Evolutionary conservation across 2,329 filamentous ascomycete species (phyloP), one percentile per base, ranked within the genome.

Genomic region (Fusarium lyarnte): DNA sequence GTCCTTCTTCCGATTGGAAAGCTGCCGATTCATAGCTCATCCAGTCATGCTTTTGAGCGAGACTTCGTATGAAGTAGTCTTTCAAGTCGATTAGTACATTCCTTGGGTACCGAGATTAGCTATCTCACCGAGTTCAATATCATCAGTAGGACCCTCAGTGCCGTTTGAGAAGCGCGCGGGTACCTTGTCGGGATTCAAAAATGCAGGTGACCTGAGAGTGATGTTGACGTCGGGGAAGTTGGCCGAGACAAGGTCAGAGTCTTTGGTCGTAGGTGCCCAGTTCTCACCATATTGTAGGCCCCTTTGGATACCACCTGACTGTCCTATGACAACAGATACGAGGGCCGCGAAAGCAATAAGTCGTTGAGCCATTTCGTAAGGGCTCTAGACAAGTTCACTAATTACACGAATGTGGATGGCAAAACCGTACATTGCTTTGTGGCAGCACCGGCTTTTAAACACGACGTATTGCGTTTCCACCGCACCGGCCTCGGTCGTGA

Each of bases 251-350:
- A 70, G 38, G 1, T 47, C 39, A 2, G 66, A 66, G 21, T 70
- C 66, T 1, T 66, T 70, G 6, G 31, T 36, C 0, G 59, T 70
- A 0, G 64, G 64, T 2, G 49, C 25, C 66, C 66, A 70, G 16
- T 70, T 70, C 25, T 70, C 67, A 25, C 67, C 67, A 31, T 70
- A 70, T 21, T 49, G 66, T 1, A 69, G 33, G 23, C 66, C 66
- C 31, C 29, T 63, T 29, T 69, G 64, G 3, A 58, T 35, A 2
- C 66, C 58, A 0, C 66, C 64, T 0, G 66, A 69, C 6, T 69
- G 66, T 5, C 43, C 64, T 10, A 25, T 13, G 6, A 19, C 45
- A 13, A 14, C 17, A 1, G 25, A 33, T 2, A 21, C 19, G 2
- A 69, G 25, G 1, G 43, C n/a, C 6, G 17, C 12, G 3, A 69